Conservation (phyloP, 805 yeast species). For the Priceomyces medius region DNA sequence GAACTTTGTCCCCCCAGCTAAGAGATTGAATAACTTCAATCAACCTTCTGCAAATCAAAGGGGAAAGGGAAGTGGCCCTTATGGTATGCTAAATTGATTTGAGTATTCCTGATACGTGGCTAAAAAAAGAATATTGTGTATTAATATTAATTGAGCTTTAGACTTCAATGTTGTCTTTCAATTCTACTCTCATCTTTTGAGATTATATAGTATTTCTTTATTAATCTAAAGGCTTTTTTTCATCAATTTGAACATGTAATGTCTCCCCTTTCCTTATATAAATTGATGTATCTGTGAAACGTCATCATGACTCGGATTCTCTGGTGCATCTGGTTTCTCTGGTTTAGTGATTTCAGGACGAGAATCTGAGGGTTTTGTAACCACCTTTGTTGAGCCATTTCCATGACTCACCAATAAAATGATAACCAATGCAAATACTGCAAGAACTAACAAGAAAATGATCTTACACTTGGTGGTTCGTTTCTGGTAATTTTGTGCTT, state of each 20-base stretch:
- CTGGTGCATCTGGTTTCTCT: background rate
- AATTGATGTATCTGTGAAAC: too few species aligned
- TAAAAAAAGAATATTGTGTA: slow-evolving; percentile 1
- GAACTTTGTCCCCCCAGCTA: slow-evolving; percentile 22
- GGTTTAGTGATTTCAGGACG: slow-evolving; percentile 3
- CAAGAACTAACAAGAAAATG: slow-evolving; percentile 66
- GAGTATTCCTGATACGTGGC: background rate
- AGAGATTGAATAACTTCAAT: slow-evolving; percentile 11
- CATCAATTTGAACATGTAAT: background rate
- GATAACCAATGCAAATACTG: slow-evolving; percentile 70
- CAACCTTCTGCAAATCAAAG: slow-evolving; percentile 3
- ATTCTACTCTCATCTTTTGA: background rate
- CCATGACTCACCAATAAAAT: slow-evolving; percentile 68
- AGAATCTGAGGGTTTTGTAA: slow-evolving; percentile 32
- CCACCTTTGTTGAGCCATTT: slow-evolving; percentile 18
- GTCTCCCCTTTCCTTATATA: background rate
- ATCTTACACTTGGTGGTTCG: slow-evolving; percentile 89
- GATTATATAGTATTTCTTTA: background rate
- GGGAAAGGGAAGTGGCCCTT: slow-evolving; percentile 19
- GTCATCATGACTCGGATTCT: background rate
- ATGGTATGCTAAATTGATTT: slow-evolving; percentile 11
- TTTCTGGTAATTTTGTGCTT: slow-evolving; percentile 80
- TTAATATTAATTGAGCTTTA: background rate
- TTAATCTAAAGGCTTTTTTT: background rate
- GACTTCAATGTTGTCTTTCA: background rate